These are phyloP conservation scores for Teratosphaeria zuluensis DNA, from an alignment of 2,329 filamentous ascomycete genomes.

Conservation along the genomic window DNA sequence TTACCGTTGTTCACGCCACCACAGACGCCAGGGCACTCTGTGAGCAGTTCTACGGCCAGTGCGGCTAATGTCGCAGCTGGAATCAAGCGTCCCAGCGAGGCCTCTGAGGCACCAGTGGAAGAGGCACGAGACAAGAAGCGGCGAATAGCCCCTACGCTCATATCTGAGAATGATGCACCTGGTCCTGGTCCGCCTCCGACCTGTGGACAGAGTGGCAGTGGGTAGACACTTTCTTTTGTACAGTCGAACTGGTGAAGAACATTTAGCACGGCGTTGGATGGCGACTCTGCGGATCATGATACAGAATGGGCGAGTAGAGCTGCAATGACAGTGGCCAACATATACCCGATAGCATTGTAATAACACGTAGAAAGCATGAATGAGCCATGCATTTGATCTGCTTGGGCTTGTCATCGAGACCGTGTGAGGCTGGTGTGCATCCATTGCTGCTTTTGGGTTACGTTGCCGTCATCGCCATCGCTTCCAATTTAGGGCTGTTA, in stretches of 20 bases:
- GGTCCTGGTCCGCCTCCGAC: not conserved
- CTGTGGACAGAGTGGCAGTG: not conserved
- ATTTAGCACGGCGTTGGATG: not conserved
- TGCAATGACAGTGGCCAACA: not conserved
- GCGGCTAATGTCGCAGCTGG: conserved; percentile 18
- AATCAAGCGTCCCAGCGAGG: conserved; percentile 19
- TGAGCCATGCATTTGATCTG: too few species aligned
- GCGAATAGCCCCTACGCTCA: conserved; percentile 34
- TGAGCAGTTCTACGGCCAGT: conserved; percentile 36
- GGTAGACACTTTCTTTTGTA: not conserved
- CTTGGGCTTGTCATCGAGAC: too few species aligned
- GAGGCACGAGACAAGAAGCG: conserved; percentile 35
- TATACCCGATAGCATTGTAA: not conserved
- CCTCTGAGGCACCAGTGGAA: conserved; percentile 10
- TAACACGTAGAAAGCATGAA: not conserved
- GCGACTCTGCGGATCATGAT: not conserved
- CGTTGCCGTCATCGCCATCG: too few species aligned
- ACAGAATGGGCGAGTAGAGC: not conserved
- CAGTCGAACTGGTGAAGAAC: not conserved
- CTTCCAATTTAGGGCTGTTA: too few species aligned
- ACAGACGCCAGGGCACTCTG: conserved; percentile 58
- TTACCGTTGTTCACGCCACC: conserved; percentile 82
- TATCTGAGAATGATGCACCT: not conserved
- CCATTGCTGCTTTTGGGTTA: too few species aligned
- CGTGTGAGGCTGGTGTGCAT: too few species aligned